Evolutionary conservation across 2,329 filamentous ascomycete species (phyloP), one percentile per base, ranked within the genome.

Genomic region (Verticillium albo-atrum): DNA sequence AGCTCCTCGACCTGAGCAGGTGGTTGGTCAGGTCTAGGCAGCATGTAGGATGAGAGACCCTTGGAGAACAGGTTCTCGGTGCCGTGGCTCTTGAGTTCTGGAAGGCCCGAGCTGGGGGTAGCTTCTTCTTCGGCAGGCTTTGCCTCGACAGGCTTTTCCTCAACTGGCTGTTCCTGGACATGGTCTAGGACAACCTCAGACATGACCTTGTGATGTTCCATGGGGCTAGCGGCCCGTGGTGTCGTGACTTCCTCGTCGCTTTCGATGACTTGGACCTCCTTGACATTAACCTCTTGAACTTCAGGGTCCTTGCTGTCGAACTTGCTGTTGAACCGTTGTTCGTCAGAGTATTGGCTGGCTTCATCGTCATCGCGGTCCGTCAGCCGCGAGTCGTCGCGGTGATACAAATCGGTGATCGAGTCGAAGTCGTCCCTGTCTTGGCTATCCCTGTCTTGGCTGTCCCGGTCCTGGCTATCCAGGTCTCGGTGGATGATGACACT

Each of bases 401-500:
- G 82, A 66, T 89, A 88, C 65, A 89, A 82, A 62, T 91, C 88
- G 9, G 88, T 82, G 59, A 90, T 86, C 9, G 82, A 80, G 66
- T 90, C 90, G 53, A 89, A 78, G 69, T 91, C 87, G 20, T 47
- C 37, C 20, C 37, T 47, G n/a, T 47, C 37, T 10, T 47, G 37
- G 12, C 37, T 47, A 26, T 88, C 83, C 28, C 80, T 78, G 68
- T 89, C 82, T 47, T 86, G 79, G 66, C 42, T 47, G 20, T 47
- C 42, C 20, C 42, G 23, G 5, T 47, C 42, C 5, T 47, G 42
- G 25, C 42, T 47, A 26, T 88, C 83, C 28, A 80, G 78, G 68
- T 89, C 82, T 47, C 86, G 79, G 66, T 89, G 91, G 68, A 93
- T 87, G 54, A 89, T 81, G 57, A 89, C 81, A 60, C 86, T 87